These are phyloP conservation scores for Lanmaoa pseudosensibilis DNA, from an alignment of 768 basidiomycete genomes.

Conservation along the genomic window DNA sequence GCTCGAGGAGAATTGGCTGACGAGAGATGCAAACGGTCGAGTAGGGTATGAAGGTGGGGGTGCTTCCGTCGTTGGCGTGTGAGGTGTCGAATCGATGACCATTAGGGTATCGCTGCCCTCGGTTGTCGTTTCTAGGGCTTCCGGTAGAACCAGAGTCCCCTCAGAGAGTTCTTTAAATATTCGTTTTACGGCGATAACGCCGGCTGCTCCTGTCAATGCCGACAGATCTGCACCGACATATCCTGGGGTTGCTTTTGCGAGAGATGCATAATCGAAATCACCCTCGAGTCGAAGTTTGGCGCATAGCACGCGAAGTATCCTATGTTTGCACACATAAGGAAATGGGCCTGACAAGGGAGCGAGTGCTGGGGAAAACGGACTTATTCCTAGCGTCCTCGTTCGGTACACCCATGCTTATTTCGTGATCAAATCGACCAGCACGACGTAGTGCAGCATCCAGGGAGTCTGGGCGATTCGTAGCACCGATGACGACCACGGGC, in stretches of 20 bases:
- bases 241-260: constrained; percentile 94
- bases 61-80: constrained; percentile 21
- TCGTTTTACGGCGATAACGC: constrained; percentile 93
- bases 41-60: constrained; percentile 13
- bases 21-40: constrained; percentile 37
- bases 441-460: constrained; percentile 90
- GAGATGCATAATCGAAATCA: constrained; percentile 78
- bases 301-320: constrained; percentile 86
- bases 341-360: not conserved
- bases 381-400: constrained; percentile 87
- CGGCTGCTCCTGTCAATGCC: constrained; percentile 89
- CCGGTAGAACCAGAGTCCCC: constrained; percentile 58
- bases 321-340: constrained; percentile 30
- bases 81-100: constrained; percentile 35
- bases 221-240: constrained; percentile 96
- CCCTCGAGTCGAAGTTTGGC: constrained; percentile 82
- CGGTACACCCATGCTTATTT: constrained; percentile 97
- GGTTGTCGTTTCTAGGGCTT: constrained; percentile 21
- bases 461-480: constrained; percentile 94
- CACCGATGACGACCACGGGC: constrained; percentile 92
- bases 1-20: constrained; percentile 46
- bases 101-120: constrained; percentile 36
- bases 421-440: constrained; percentile 95
- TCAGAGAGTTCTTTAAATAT: constrained; percentile 84
- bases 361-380: constrained; percentile 44